Evolutionary conservation across 2,329 filamentous ascomycete species (phyloP), one percentile per base, ranked within the genome.

Genomic region (Magnaporthiopsis rhizophila): DNA sequence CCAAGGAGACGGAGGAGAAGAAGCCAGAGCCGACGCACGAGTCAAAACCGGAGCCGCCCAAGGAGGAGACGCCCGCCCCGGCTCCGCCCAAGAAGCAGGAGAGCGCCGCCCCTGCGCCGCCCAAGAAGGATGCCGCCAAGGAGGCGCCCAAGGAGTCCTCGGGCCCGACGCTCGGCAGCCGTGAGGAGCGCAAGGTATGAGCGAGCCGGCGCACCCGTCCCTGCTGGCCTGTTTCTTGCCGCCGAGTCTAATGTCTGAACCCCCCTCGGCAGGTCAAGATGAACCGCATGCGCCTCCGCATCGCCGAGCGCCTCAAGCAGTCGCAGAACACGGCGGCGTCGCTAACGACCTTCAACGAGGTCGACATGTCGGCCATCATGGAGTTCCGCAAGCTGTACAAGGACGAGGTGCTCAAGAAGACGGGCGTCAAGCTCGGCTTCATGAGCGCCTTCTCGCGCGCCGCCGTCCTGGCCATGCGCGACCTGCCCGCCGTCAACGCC

Each of bases 261-360:
- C n/a, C n/a, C n/a, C n/a, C n/a, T n/a, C n/a, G n/a, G n/a, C n/a
- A n/a, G 91, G 92, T 98, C 73, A 99, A 99, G 85, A 99, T 99
- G 95, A 98, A 98, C 83, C 92, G 95, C 69, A 99, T 99, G 95
- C 92, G 95, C 69, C 86, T 98, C 67, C 89, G 95, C 67, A 99
- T 98, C 71, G 92, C 95, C 62, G 95, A 99, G 82, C 92, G 95
- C 71, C 86, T 99, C 69, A 99, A 99, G 86, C 95, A 99, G 77
- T 98, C 95, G 26, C 95, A 99, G 76, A 99, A 99, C 81, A 98
- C 95, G 1, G 94, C 95, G 62, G 95, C 95, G 59, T 97, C 95
- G 4, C 83, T 99, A 63, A 98, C 95, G 61, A 99, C 95, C 32
- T 99, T 99, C 85, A 97, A 99, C 78, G 94, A 98, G 79, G 95